phyloP scores from a whole-genome alignment of 495 filamentous ascomycete genomes.

The Trichoderma virens region DNA sequence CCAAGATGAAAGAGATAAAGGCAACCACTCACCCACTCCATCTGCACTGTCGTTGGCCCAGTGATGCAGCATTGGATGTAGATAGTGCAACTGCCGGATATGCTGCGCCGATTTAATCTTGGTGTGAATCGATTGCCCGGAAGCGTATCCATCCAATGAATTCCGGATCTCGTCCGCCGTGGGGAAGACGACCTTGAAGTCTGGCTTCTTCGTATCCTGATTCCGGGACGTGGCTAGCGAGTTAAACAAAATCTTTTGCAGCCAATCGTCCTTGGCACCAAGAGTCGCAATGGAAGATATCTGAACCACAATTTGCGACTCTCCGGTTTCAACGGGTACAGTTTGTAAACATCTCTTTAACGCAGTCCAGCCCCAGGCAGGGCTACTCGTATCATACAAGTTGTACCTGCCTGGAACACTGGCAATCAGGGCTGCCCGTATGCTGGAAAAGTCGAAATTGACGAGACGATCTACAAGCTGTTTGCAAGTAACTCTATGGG shows the following conservation, averaged over 20 bases:
- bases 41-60: constrained; percentile 54
- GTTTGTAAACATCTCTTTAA: constrained; percentile 51
- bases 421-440: constrained; percentile 68
- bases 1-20: neutral
- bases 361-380: constrained; percentile 68
- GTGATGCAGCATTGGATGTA: constrained; percentile 61
- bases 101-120: constrained; percentile 62
- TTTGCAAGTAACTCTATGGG: constrained; percentile 36
- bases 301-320: constrained; percentile 61
- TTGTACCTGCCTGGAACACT: constrained; percentile 65
- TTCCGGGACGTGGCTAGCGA: constrained; percentile 30
- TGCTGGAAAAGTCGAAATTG: constrained; percentile 59
- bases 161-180: constrained; percentile 70
- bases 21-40: constrained; percentile 18
- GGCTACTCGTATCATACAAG: constrained; percentile 35
- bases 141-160: constrained; percentile 69
- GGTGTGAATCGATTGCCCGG: constrained; percentile 76
- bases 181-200: constrained; percentile 65
- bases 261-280: constrained; percentile 66
- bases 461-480: constrained; percentile 47
- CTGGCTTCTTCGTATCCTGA: constrained; percentile 16
- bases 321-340: constrained; percentile 34
- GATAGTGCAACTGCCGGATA: constrained; percentile 64
- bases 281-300: constrained; percentile 80
- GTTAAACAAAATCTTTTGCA: constrained; percentile 56